phyloP scores from a whole-genome alignment of 768 basidiomycete species.

The Psilocybe cubensis region DNA sequence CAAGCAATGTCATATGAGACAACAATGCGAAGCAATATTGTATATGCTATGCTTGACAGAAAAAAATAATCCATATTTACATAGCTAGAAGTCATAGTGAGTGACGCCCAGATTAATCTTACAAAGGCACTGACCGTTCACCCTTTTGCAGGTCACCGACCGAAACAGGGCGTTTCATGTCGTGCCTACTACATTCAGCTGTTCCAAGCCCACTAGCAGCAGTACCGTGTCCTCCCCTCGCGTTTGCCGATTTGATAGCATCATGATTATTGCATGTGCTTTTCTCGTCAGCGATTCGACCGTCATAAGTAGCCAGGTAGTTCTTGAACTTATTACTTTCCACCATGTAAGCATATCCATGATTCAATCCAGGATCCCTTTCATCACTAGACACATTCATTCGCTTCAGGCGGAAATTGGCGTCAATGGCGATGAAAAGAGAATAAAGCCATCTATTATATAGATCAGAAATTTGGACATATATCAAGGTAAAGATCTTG shows the following conservation, averaged over 20 bases:
- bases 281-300: conserved; percentile 9
- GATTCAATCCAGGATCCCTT: conserved; percentile 28
- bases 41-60: conserved; percentile 1
- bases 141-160: conserved; percentile 18
- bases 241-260: conserved; percentile 14
- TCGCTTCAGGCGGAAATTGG: conserved; percentile 30
- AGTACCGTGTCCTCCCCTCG: conserved; percentile 11
- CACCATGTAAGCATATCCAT: conserved; percentile 31
- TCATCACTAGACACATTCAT: conserved; percentile 23
- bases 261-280: conserved; percentile 14
- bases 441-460: conserved; percentile 32
- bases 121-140: conserved; percentile 2
- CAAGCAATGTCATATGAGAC: conserved; percentile 16
- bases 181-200: conserved; percentile 13
- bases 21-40: background rate
- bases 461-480: conserved; percentile 20
- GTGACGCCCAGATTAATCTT: background rate
- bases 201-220: conserved; percentile 13
- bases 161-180: conserved; percentile 11
- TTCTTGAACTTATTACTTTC: conserved; percentile 20
- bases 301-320: conserved; percentile 13
- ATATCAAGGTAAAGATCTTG: background rate
- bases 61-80: conserved; percentile 17
- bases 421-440: too few relatives aligned
- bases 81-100: background rate